These are phyloP conservation scores for Hypoxylon lenormandii DNA, from an alignment of 495 filamentous ascomycete species.

Conservation along the genomic window DNA sequence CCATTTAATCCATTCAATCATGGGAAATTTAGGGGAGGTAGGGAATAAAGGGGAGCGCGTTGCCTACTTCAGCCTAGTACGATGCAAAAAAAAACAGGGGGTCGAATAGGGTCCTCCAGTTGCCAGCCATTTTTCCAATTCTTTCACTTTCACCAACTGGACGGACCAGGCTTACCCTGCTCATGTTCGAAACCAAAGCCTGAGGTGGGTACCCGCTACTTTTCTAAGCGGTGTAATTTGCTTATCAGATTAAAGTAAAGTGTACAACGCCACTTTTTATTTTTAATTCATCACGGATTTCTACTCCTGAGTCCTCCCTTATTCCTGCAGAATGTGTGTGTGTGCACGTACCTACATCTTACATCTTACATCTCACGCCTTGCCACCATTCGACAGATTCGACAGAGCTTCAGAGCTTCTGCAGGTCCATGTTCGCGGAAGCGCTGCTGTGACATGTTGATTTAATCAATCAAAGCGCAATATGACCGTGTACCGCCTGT, in stretches of 20 bases:
- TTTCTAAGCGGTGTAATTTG: slow-evolving; percentile 16
- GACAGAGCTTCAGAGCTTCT: slow-evolving; percentile 25
- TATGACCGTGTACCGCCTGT: slow-evolving; percentile 8
- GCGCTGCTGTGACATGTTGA: slow-evolving; percentile 33
- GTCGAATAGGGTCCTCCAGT: slow-evolving; percentile 28
- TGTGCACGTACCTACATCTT: slow-evolving; percentile 12
- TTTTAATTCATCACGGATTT: slow-evolving; percentile 8
- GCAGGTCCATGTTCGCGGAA: slow-evolving; percentile 38
- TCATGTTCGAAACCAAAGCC: slow-evolving; percentile 27
- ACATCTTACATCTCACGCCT: too few species aligned
- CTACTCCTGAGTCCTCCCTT: slow-evolving; percentile 28
- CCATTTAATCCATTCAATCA: too few species aligned
- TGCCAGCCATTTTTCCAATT: slow-evolving; percentile 39
- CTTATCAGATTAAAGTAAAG: slow-evolving; percentile 2
- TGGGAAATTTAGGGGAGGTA: slow-evolving; percentile 42
- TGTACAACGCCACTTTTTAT: slow-evolving; percentile 4
- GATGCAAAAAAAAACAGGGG: slow-evolving; percentile 19
- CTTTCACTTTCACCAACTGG: slow-evolving; percentile 23
- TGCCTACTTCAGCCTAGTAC: slow-evolving; percentile 42
- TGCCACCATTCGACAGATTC: slow-evolving; percentile 14
- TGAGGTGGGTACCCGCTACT: slow-evolving; percentile 18
- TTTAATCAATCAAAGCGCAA: slow-evolving; percentile 28
- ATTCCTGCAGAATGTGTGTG: slow-evolving; percentile 40
- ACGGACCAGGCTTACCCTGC: slow-evolving; percentile 33
- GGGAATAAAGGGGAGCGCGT: slow-evolving; percentile 50